Evolutionary conservation across 495 filamentous ascomycete genomes (phyloP), one percentile per base, ranked within the genome.

Genomic region (Usnea hakonensis): DNA sequence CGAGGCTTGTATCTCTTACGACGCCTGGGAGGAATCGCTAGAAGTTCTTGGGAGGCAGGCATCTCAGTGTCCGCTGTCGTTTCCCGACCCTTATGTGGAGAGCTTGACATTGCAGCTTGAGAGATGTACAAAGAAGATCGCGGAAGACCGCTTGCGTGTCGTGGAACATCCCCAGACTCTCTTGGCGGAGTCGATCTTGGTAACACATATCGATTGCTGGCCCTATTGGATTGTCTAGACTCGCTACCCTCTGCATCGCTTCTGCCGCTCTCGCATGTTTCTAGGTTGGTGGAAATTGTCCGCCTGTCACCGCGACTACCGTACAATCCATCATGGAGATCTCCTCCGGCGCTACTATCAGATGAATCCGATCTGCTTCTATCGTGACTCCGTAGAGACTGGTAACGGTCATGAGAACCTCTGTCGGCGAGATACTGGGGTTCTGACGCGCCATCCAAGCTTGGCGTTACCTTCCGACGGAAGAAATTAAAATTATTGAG

Each of bases 1-100:
- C 68, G 68, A 37, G 37, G 64, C 40, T 55, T 63, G 54, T 70
- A 70, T 17, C 23, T 68, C 30, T 50, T 63, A 11, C 44, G 65
- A 9, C 66, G 55, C 5, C 68, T 40, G 5, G 62, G 62, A 11
- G 64, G 65, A 23, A 54, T n/a, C 19, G 64, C 62, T 0, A 64
- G 60, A 46, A 66, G 55, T 16, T 48, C 58, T 23, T 54, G 19
- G n/a, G 35, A 16, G 19, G 19, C 37, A 26, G 23, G 9, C 33
- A 37, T 44, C 16, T 50, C 46, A n/a, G n/a, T 5, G 14, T 41
- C 55, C 38, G 55, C 35, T 16, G 57, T 11, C 3, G 32, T 50
- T 28, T 33, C 23, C 16, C 58, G 40, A 32, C 17, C 32, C 30
- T 58, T 57, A 30, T 67, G 61, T 33, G 67, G 67, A 50, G 67